Base-by-base conservation (phyloP, 1,284 basidiomycete genomes). In the Stygiomarasmius scandens region DNA sequence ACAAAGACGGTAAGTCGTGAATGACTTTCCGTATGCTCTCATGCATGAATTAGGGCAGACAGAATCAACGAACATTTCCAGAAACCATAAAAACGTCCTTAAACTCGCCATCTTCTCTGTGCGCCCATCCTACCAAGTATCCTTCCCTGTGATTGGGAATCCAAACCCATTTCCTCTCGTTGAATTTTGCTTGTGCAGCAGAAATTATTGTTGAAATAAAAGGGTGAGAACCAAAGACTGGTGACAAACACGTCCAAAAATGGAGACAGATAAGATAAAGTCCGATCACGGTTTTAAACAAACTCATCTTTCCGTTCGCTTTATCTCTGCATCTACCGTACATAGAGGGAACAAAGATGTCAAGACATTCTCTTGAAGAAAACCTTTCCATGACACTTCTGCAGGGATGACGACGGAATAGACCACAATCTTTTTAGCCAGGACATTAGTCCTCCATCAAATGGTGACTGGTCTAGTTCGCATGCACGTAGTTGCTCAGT, bases 91-190 rank as follows among this genome's bases (percentile, higher is more conserved):
- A 77, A n/a, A 95, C 86, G 62, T 92, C 84, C 3, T 86, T 90
- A 36, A 82, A 76, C 54, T 93, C 90, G 29, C 86, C 89, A 58
- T 92, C 84, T 72, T 96, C 95, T 62, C 84, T 86, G 62, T 92
- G 82, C 22, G 96, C 91, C 90, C 92, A 96, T 55, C 90, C 95
- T 45, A 92, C 88, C 41, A 96, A 81, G 71, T 96, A 97, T 4
- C 95, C 95, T 60, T 94, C 90, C 69, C 84, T 85, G 63, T 90
- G 84, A 71, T 96, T 94, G 1, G 93, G 93, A 23, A 96, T 90
- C 95, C 95, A 97, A 2, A 97, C 95, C 89, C 92, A 95, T 74
- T 92, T 95, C 88, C 96, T 96, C 81, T 95, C 92, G 70, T 95
- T 96, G 74, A 96, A 97, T 72, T 96, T 93, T 43, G 94, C 94